phyloP scores from a whole-genome alignment of 495 filamentous ascomycete genomes.

The Xylaria grammica region DNA sequence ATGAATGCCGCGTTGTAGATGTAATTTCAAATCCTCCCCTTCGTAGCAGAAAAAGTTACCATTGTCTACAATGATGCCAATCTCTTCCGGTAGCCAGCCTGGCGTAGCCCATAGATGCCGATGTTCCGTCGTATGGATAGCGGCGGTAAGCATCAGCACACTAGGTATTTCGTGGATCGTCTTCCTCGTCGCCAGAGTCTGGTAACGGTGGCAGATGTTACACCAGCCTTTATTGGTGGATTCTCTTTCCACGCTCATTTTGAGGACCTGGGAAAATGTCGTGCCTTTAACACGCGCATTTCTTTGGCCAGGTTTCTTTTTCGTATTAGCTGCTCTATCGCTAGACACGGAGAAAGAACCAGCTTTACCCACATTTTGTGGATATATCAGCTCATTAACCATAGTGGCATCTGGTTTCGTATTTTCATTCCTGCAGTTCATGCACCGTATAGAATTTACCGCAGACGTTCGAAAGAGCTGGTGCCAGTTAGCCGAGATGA shows the following conservation, averaged over 20 bases:
- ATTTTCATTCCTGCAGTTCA: slow-evolving; percentile 80
- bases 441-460: slow-evolving; percentile 71
- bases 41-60: slow-evolving; percentile 90
- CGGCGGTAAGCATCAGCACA: slow-evolving; percentile 84
- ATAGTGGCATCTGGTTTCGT: slow-evolving; percentile 68
- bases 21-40: slow-evolving; percentile 79
- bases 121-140: slow-evolving; percentile 70
- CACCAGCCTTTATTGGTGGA: slow-evolving; percentile 88
- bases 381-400: slow-evolving; percentile 86
- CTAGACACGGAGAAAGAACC: slow-evolving; percentile 21
- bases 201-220: slow-evolving; percentile 82
- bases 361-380: slow-evolving; percentile 53
- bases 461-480: slow-evolving; percentile 48
- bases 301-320: slow-evolving; percentile 48
- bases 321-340: slow-evolving; percentile 24
- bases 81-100: slow-evolving; percentile 89
- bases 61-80: slow-evolving; percentile 82
- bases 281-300: slow-evolving; percentile 59
- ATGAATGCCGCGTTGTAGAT: slow-evolving; percentile 64
- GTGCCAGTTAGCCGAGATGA: slow-evolving; percentile 5
- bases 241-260: slow-evolving; percentile 84
- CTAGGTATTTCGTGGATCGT: slow-evolving; percentile 78
- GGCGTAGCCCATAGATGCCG: slow-evolving; percentile 83
- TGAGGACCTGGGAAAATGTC: slow-evolving; percentile 81
- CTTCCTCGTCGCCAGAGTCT: slow-evolving; percentile 77